Base-by-base conservation (phyloP, 2,329 filamentous ascomycete species). In the Colletotrichum sojae region DNA sequence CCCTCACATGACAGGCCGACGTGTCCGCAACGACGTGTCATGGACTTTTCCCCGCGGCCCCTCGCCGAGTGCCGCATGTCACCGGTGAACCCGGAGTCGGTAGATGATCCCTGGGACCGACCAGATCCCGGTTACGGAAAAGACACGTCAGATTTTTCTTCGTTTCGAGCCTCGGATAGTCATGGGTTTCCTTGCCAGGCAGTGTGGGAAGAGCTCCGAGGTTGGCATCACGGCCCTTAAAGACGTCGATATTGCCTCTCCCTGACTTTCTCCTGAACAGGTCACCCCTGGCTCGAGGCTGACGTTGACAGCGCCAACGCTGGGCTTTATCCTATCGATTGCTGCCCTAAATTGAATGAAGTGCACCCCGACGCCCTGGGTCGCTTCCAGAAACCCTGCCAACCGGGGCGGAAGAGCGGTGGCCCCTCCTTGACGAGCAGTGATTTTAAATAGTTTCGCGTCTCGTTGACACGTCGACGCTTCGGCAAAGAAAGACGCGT, bases 171-270 rank as follows among this genome's bases (percentile, higher is more conserved):
- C 16, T 51, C 40, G 31, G 49, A 18, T 55, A 39, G 61, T 6
- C 61, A 69, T 65, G 66, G 31, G 54, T 27, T 69, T 52, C 61
- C 66, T 69, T 65, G 62, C 54, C 22, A 36, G 31, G 31, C 31
- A 36, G 31, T 36, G 31, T 54, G 27, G 31, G n/a, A 6, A 54
- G 2, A 13, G 25, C 49, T 18, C 51, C 40, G 27, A 16, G 39
- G 45, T 43, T 16, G 49, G 36, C 36, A 39, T 13, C 36, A 39
- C 51, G 51, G 49, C 20, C 67, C 53, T 56, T 48, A 31, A 22
- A 55, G 43, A 65, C 10, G 40, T 65, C 40, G 43, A 65, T 22
- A 39, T 52, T 56, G 43, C 43, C 52, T n/a, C 55, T 61, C 49
- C 56, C 62, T 63, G 27, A 27, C n/a, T 16, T n/a, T 15, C 25